Evolutionary conservation across 2,329 filamentous ascomycete genomes (phyloP), one percentile per base, ranked within the genome.

Genomic region (Rhinocladiella similis): DNA sequence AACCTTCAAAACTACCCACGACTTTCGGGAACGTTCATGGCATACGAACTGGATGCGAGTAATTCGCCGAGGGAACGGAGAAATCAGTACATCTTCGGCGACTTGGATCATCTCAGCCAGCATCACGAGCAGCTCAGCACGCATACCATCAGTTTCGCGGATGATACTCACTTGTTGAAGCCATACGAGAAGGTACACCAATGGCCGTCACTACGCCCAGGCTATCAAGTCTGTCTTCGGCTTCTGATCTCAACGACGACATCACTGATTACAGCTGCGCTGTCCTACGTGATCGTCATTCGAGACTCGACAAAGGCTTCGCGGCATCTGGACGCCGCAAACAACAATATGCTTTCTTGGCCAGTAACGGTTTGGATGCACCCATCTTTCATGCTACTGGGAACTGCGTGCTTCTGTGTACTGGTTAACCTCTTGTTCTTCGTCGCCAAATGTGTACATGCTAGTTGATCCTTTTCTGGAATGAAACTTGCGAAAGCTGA

Each of bases 211-310:
- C 25, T 53, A 20, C 50, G 18, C n/a, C 41, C 36, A 20, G 36
- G 9, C n/a, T 47, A 53, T 27, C 27, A 33, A 18, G 50, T 53
- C 19, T 12, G 25, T 25, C 27, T 53, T 22, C 50, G 50, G 39
- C 29, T 53, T 12, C n/a, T 47, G 10, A 47, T 42, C 5, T 18
- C 5, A 7, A 35, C 25, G 10, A 25, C 46, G 25, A n/a, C 50
- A 27, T 7, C 29, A 35, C 14, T 35, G 29, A 14, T 35, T 35
- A 7, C 29, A 14, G 29, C 29, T 14, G 29, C 25, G 5, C 22
- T 53, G 20, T 27, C 16, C 14, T 53, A 53, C 41, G 19, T 20
- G n/a, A 38, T 53, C 50, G 38, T 53, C 29, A 45, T 46, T 10
- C 45, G 29, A 38, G 22, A 36, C 36, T 46, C 50, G 12, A 53